phyloP scores from a whole-genome alignment of 306 rosid species.

The Pyrus betulifolia region DNA sequence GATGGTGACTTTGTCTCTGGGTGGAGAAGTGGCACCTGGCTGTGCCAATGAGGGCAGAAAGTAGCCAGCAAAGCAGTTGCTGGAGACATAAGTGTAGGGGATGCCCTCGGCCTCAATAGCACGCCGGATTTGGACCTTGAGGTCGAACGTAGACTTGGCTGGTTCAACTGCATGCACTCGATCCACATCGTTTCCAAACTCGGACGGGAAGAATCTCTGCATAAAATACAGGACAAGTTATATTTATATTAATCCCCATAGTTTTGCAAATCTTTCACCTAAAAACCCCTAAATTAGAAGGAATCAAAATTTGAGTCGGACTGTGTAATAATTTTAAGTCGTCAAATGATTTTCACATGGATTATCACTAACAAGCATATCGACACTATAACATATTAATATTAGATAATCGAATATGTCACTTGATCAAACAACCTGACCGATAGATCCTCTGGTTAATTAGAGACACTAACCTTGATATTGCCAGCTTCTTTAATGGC shows the following conservation, averaged over 20 bases:
- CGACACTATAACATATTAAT: not conserved
- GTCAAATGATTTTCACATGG: too few relatives aligned
- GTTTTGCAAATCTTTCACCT: not conserved
- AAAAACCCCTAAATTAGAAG: too few relatives aligned
- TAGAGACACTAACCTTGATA: slow-evolving; percentile 42
- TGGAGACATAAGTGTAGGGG: slow-evolving; percentile 56
- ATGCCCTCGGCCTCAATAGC: slow-evolving; percentile 58
- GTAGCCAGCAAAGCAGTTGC: slow-evolving; percentile 61
- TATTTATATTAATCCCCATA: not conserved
- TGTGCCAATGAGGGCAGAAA: slow-evolving; percentile 69
- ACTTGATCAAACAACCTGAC: not conserved
- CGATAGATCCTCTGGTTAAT: not conserved
- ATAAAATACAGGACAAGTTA: not conserved
- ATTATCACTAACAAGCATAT: not conserved
- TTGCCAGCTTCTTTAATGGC: slow-evolving; percentile 89
- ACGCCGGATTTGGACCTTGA: slow-evolving; percentile 58
- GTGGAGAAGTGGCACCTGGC: slow-evolving; percentile 60
- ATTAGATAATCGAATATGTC: too few relatives aligned
- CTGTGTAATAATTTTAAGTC: too few relatives aligned
- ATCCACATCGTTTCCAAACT: slow-evolving; percentile 81
- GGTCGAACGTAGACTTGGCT: slow-evolving; percentile 61
- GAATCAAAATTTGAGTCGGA: fast-evolving
- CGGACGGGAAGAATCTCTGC: slow-evolving; percentile 89
- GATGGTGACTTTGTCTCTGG: slow-evolving; percentile 62
- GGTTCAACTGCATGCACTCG: slow-evolving; percentile 79